These are phyloP conservation scores for Yamadazyma laniorum DNA, from an alignment of 805 yeast species.

Conservation along the genomic window DNA sequence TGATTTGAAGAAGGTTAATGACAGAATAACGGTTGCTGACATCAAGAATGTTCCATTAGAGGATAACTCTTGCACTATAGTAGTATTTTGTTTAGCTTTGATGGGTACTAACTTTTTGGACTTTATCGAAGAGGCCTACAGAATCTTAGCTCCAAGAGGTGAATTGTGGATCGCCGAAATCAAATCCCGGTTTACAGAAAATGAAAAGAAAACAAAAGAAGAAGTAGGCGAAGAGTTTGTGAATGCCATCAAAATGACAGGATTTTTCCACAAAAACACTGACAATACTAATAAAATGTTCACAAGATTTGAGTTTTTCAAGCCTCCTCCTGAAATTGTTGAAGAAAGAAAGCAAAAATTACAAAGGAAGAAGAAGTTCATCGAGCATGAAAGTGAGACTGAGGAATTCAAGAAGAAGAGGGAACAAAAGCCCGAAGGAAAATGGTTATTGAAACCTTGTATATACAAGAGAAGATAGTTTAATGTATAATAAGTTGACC, in stretches of 20 bases:
- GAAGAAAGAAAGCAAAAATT: constrained; percentile 60
- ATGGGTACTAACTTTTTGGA: constrained; percentile 98
- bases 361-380: constrained; percentile 62
- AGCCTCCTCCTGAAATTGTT: constrained; percentile 70
- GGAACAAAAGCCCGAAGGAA: constrained; percentile 62
- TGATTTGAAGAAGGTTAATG: constrained; percentile 86
- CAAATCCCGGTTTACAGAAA: constrained; percentile 82
- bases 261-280: constrained; percentile 84
- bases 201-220: constrained; percentile 21
- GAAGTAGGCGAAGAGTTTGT: constrained; percentile 74
- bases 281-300: constrained; percentile 92
- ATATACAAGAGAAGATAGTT: constrained; percentile 75
- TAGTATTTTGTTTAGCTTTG: constrained; percentile 88
- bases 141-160: constrained; percentile 86
- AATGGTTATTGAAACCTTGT: constrained; percentile 93
- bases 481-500: not conserved
- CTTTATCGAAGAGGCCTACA: constrained; percentile 83
- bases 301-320: constrained; percentile 89
- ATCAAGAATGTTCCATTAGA: constrained; percentile 83
- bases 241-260: constrained; percentile 68
- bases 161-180: constrained; percentile 98
- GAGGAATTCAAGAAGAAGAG: constrained; percentile 60
- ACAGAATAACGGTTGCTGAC: constrained; percentile 94
- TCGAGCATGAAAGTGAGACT: constrained; percentile 65
- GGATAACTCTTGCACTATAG: constrained; percentile 78